Evolutionary conservation across 1,284 basidiomycete genomes (phyloP).

Genomic region (Volvariella surrecta): DNA sequence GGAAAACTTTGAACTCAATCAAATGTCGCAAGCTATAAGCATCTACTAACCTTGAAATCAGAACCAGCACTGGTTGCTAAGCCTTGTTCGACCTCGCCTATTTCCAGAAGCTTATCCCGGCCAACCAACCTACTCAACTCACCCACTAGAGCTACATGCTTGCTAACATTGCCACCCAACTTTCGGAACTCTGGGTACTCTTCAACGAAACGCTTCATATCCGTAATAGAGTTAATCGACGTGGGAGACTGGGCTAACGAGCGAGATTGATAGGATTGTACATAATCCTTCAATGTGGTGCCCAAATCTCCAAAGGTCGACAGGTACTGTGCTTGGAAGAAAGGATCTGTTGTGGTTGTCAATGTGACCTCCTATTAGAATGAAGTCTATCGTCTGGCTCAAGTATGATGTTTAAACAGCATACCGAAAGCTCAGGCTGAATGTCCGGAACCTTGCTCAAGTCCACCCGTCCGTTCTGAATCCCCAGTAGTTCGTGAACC

Average conservation of each 20-base stretch:
- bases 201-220: constrained; percentile 98
- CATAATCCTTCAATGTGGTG: constrained; percentile 87
- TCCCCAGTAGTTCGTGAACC: constrained; percentile 95
- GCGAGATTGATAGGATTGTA: constrained; percentile 87
- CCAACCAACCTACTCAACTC: constrained; percentile 91
- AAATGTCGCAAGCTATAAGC: constrained; percentile 6
- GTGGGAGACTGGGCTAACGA: constrained; percentile 73
- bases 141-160: constrained; percentile 95
- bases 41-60: constrained; percentile 53
- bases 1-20: not conserved
- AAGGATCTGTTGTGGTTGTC: constrained; percentile 87
- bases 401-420: constrained; percentile 16
- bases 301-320: constrained; percentile 98
- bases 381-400: constrained; percentile 1
- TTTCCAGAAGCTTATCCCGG: constrained; percentile 77
- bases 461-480: constrained; percentile 91
- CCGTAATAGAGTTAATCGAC: constrained; percentile 90
- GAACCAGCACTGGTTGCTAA: constrained; percentile 87
- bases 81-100: constrained; percentile 95
- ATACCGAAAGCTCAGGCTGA: constrained; percentile 75
- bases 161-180: constrained; percentile 95
- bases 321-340: constrained; percentile 89
- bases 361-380: constrained; percentile 82
- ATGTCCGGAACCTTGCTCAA: constrained; percentile 83
- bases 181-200: constrained; percentile 98